These are phyloP conservation scores for Tubosaeta sp. DNA, from an alignment of 768 basidiomycete genomes.

Conservation along the genomic window DNA sequence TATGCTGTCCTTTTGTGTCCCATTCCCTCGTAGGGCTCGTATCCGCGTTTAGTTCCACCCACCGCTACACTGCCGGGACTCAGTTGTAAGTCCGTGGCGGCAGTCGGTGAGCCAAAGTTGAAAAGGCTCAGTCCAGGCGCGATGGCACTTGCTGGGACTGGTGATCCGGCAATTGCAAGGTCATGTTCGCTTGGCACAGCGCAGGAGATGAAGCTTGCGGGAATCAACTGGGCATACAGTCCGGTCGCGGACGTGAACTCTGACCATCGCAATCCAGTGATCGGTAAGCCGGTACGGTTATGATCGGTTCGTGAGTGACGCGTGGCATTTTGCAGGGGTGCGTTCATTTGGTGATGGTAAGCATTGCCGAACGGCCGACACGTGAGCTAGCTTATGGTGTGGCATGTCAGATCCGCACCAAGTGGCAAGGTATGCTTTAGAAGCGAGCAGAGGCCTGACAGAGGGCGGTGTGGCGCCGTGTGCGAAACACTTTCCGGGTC, in stretches of 20 bases:
- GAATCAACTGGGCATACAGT: conserved; percentile 70
- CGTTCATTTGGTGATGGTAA: conserved; percentile 68
- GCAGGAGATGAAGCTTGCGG: conserved; percentile 52
- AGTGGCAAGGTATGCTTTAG: conserved; percentile 46
- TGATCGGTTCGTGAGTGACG: neutral
- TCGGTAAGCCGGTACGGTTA: conserved; percentile 40
- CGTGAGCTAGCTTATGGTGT: neutral
- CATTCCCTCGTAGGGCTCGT: conserved; percentile 46
- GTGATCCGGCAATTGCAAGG: conserved; percentile 41
- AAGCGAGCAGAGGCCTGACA: conserved; percentile 47
- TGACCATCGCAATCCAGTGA: conserved; percentile 66
- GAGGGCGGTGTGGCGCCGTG: conserved; percentile 52
- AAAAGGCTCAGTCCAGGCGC: conserved; percentile 54
- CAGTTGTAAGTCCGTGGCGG: conserved; percentile 52
- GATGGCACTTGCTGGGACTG: conserved; percentile 63
- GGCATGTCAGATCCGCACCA: conserved; percentile 43
- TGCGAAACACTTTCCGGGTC: conserved; percentile 71
- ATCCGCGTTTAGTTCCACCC: conserved; percentile 57
- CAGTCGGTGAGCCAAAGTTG: neutral
- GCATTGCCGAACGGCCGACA: neutral
- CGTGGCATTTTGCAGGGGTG: conserved; percentile 41
- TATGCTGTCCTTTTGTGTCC: neutral
- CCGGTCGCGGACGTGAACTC: conserved; percentile 72
- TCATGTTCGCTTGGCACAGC: conserved; percentile 48
- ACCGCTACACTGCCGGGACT: conserved; percentile 42